These are phyloP conservation scores for Metschnikowia kofuensis DNA, from an alignment of 805 yeast genomes.

Conservation along the genomic window DNA sequence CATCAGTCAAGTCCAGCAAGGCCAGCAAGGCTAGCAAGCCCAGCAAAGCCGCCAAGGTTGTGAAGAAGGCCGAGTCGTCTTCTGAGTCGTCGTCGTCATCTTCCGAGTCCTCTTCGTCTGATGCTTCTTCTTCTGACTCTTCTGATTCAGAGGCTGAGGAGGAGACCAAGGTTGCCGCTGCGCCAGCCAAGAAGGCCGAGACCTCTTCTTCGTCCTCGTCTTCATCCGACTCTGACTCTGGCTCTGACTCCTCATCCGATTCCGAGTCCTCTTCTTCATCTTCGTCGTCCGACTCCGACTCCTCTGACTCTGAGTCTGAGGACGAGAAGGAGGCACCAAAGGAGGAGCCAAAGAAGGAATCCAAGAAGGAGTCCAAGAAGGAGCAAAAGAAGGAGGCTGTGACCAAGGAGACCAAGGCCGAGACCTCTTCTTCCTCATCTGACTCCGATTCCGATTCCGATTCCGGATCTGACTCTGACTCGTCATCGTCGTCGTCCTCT, in stretches of 20 bases:
- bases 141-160: conserved; percentile 20
- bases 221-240: conserved; percentile 15
- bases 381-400: conserved; percentile 13
- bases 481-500: not conserved
- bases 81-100: conserved; percentile 5
- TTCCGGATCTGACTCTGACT: not conserved
- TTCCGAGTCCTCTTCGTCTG: conserved; percentile 13
- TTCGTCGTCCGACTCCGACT: conserved; percentile 27
- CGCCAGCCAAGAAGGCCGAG: not conserved
- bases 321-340: conserved; percentile 19
- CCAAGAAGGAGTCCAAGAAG: conserved; percentile 20
- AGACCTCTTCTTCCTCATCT: not conserved
- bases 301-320: conserved; percentile 28
- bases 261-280: conserved; percentile 20
- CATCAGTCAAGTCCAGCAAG: conserved; percentile 26
- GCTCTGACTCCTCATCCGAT: conserved; percentile 17
- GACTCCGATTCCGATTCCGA: too few relatives aligned
- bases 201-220: conserved; percentile 12
- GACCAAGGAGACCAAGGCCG: conserved; percentile 18
- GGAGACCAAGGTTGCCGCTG: conserved; percentile 4
- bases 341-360: conserved; percentile 5
- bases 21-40: conserved; percentile 20
- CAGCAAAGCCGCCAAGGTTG: conserved; percentile 11
- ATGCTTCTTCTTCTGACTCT: conserved; percentile 21
- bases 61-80: conserved; percentile 11